phyloP scores from a whole-genome alignment of 768 basidiomycete species.

The Collybia mongolica region DNA sequence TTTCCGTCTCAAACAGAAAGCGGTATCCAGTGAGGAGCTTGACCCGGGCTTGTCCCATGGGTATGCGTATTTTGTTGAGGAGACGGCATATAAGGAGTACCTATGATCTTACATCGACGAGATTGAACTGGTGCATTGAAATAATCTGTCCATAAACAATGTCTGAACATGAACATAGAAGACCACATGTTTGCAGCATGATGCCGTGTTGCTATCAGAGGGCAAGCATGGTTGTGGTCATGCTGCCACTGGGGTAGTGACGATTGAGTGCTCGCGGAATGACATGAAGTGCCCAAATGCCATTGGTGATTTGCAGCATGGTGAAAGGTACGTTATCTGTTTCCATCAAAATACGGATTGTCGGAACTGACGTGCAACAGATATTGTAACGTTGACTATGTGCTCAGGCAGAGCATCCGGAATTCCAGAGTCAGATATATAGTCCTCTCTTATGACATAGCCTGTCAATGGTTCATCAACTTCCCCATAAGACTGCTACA shows the following conservation, averaged over 20 bases:
- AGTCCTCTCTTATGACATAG: constrained; percentile 20
- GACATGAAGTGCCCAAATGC: constrained; percentile 23
- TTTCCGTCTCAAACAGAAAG: constrained; percentile 18
- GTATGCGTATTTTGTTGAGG: constrained; percentile 12
- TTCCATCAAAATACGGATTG: no score
- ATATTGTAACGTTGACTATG: constrained; percentile 26
- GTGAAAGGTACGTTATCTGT: constrained; percentile 30
- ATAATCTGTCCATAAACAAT: no score
- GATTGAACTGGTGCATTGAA: constrained; percentile 18
- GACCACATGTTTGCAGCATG: constrained; percentile 24
- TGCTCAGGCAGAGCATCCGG: constrained; percentile 13
- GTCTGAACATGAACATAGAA: no score
- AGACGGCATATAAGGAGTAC: constrained; percentile 17
- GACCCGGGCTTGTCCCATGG: constrained; percentile 13
- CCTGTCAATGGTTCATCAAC: constrained; percentile 16
- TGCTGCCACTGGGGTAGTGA: constrained; percentile 24
- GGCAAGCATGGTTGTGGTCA: constrained; percentile 14
- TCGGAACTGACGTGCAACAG: no score
- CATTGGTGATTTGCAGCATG: constrained; percentile 27
- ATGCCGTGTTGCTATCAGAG: constrained; percentile 22
- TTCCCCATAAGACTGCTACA: background rate
- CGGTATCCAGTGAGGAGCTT: constrained; percentile 11
- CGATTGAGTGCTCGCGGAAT: constrained; percentile 27
- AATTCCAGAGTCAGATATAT: constrained; percentile 1
- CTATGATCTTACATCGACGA: constrained; percentile 13